A percentile compares a stretch with the other conserved stretches of the same genome.
phyloP scores from a whole-genome alignment of 2,329 filamentous ascomycete genomes.

The Fusarium foetens region DNA sequence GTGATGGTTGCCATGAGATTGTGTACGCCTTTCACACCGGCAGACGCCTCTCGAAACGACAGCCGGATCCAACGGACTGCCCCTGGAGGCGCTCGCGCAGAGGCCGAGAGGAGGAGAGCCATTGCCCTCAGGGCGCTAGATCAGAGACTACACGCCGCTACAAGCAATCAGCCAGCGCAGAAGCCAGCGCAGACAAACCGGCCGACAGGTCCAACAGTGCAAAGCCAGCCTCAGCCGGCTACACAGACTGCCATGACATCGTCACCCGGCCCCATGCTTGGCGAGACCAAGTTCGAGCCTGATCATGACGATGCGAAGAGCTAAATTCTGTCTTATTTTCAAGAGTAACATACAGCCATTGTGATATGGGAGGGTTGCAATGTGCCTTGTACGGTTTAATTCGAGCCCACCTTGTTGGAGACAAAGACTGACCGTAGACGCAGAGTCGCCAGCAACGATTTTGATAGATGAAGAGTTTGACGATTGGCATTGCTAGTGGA shows the following conservation, averaged over 20 bases:
- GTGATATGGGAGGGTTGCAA: not conserved
- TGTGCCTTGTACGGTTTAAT: slow-evolving; percentile 30
- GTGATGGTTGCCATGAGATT: slow-evolving; percentile 79
- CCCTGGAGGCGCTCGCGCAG: slow-evolving; percentile 80
- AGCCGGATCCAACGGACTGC: slow-evolving; percentile 63
- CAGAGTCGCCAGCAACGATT: slow-evolving; percentile 22
- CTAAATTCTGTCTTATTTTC: slow-evolving; percentile 21
- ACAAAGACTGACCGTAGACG: slow-evolving; percentile 9
- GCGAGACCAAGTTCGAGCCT: slow-evolving; percentile 76
- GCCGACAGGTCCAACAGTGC: slow-evolving; percentile 64
- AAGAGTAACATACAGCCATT: not conserved
- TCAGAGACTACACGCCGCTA: slow-evolving; percentile 88
- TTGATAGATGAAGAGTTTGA: slow-evolving; percentile 24
- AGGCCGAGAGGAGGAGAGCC: slow-evolving; percentile 89
- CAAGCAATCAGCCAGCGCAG: slow-evolving; percentile 57
- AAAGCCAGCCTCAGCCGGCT: slow-evolving; percentile 65
- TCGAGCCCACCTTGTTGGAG: not conserved
- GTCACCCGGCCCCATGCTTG: slow-evolving; percentile 66
- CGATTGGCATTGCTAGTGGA: slow-evolving; percentile 27
- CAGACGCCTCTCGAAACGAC: slow-evolving; percentile 80
- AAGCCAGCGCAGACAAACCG: slow-evolving; percentile 50
- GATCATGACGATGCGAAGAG: slow-evolving; percentile 63
- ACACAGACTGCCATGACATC: slow-evolving; percentile 69
- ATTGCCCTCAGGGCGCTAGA: slow-evolving; percentile 92
- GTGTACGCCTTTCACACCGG: slow-evolving; percentile 85